Evolutionary conservation across 345 rosid genomes (phyloP).

Genomic region (Litchi chinensis): DNA sequence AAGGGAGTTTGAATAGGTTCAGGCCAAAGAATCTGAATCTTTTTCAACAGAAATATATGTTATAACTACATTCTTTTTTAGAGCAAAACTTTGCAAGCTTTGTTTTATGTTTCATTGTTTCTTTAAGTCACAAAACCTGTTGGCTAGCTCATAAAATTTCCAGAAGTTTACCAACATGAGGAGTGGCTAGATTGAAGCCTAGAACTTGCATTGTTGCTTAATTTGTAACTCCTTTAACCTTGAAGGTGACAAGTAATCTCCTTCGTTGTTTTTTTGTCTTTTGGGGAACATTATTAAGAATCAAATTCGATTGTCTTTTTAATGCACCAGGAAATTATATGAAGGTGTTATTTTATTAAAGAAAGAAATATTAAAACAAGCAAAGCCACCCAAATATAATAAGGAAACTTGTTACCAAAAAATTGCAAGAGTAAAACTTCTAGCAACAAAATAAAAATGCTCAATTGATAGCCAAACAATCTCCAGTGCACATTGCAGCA

Average conservation of each 20-base stretch:
- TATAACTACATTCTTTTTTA: background rate
- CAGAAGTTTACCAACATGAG: too few species aligned
- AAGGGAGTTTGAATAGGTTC: constrained; percentile 7
- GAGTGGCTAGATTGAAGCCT: background rate
- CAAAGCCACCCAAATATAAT: background rate
- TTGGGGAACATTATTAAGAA: too few species aligned
- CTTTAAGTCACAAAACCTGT: background rate
- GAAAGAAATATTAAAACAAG: background rate
- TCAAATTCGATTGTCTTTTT: background rate
- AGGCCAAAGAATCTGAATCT: constrained; percentile 19
- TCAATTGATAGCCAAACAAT: too few species aligned
- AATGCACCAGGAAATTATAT: background rate
- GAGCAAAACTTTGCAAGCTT: background rate
- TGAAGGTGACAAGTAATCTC: background rate
- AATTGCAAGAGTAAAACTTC: background rate
- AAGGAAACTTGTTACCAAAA: background rate
- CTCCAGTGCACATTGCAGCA: too few species aligned
- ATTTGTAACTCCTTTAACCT: background rate
- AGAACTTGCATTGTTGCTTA: background rate
- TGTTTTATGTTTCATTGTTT: background rate
- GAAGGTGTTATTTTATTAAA: too few species aligned
- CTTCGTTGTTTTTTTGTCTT: too few species aligned
- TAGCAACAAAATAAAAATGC: background rate
- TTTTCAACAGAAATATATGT: background rate
- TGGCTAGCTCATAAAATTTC: background rate